Conservation (phyloP, 2,329 filamentous ascomycete genomes). For the Arthrobotrys sphaeroides region DNA sequence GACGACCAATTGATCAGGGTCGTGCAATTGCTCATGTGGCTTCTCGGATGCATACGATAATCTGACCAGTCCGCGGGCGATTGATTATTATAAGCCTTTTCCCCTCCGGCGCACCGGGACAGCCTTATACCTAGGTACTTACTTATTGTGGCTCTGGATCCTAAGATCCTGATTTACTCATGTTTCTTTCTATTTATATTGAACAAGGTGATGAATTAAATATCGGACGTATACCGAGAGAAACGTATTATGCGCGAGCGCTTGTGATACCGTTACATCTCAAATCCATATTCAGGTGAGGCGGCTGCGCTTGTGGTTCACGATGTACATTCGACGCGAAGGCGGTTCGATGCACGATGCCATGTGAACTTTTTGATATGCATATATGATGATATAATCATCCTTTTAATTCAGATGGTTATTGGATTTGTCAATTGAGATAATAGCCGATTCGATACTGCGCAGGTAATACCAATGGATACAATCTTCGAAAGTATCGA, state of each 20-base stretch:
- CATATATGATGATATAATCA: background rate
- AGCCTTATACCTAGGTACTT: no score
- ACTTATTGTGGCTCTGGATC: background rate
- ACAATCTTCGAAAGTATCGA: no score
- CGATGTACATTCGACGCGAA: background rate
- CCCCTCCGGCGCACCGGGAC: no score
- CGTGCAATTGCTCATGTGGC: background rate
- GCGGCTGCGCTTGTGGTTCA: constrained; percentile 11
- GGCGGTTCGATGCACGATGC: background rate
- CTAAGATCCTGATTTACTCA: background rate
- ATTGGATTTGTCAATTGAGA: no score
- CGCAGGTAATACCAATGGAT: no score
- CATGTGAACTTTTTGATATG: background rate
- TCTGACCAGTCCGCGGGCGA: background rate
- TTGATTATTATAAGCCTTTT: background rate
- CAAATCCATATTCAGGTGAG: background rate
- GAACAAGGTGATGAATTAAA: background rate
- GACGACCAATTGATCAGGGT: background rate
- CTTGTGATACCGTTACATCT: background rate
- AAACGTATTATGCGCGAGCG: no score
- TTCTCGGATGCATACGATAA: no score
- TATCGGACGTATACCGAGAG: background rate
- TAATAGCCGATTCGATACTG: no score
- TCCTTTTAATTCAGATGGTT: no score
- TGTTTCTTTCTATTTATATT: background rate